These are phyloP conservation scores for Glarea lozoyensis DNA, from an alignment of 495 filamentous ascomycete genomes.

Conservation along the genomic window DNA sequence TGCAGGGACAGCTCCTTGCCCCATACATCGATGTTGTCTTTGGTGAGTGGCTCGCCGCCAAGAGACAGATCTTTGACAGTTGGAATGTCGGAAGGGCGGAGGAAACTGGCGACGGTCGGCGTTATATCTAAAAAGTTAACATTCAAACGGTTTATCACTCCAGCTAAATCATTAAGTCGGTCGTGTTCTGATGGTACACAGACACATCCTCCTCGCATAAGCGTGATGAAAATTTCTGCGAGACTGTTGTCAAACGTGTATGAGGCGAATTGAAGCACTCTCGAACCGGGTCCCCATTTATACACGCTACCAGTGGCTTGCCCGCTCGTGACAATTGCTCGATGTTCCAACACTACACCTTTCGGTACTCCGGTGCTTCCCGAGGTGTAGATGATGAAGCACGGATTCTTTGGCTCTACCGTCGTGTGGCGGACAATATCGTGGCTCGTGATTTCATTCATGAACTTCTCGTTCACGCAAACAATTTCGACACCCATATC, in stretches of 20 bases:
- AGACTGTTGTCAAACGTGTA: slow-evolving; percentile 68
- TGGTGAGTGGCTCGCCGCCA: slow-evolving; percentile 46
- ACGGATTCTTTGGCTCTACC: not conserved
- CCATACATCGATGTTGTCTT: slow-evolving; percentile 47
- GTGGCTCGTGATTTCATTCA: not conserved
- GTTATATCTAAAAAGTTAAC: slow-evolving; percentile 30
- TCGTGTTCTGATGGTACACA: slow-evolving; percentile 38
- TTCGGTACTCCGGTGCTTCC: slow-evolving; percentile 90
- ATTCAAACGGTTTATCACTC: slow-evolving; percentile 24
- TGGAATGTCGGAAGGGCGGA: slow-evolving; percentile 32
- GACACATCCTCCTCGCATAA: slow-evolving; percentile 51
- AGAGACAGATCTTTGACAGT: slow-evolving; percentile 37
- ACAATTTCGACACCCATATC: not conserved
- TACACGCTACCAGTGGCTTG: slow-evolving; percentile 40
- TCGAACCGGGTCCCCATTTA: slow-evolving; percentile 26
- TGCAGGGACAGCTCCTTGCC: slow-evolving; percentile 36
- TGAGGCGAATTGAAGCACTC: slow-evolving; percentile 11
- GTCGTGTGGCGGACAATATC: not conserved
- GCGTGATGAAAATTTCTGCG: slow-evolving; percentile 75
- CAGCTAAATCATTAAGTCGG: slow-evolving; percentile 27
- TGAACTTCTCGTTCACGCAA: not conserved
- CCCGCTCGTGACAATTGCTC: slow-evolving; percentile 15
- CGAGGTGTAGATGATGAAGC: slow-evolving; percentile 98
- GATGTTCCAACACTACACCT: slow-evolving; percentile 25
- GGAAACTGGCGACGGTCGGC: slow-evolving; percentile 38